phyloP scores from a whole-genome alignment of 2,329 filamentous ascomycete genomes.

The Aspergillus jensenii region DNA sequence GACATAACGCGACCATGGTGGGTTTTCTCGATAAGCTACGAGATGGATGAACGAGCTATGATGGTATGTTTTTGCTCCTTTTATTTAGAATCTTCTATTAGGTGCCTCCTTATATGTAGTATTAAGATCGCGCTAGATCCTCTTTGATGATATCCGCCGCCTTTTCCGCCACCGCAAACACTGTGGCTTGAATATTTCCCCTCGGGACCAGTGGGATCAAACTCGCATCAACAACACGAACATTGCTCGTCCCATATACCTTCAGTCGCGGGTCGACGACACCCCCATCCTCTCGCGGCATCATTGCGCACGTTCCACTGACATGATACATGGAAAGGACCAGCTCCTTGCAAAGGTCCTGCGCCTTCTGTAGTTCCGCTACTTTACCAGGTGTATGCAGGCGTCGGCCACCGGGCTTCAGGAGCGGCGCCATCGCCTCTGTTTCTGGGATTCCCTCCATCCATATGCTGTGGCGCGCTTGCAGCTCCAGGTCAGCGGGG shows the following conservation, averaged over 20 bases:
- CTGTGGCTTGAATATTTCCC: conserved; percentile 10
- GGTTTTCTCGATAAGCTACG: no score
- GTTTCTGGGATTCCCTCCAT: conserved; percentile 32
- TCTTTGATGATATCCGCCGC: conserved; percentile 13
- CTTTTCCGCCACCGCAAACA: conserved; percentile 11
- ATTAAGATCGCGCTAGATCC: neutral
- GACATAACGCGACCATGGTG: no score
- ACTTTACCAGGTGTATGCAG: conserved; percentile 11
- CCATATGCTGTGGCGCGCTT: conserved; percentile 36
- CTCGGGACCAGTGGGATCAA: conserved; percentile 3
- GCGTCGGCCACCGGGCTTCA: conserved; percentile 32
- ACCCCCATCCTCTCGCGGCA: conserved; percentile 6
- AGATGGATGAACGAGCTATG: no score
- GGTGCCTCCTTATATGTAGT: no score
- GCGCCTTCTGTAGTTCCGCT: conserved; percentile 10
- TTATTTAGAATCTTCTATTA: no score
- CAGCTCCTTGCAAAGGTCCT: conserved; percentile 20
- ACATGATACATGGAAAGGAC: conserved; percentile 11
- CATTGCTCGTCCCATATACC: conserved; percentile 10
- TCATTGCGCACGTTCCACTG: conserved; percentile 7
- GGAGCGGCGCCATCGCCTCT: conserved; percentile 28
- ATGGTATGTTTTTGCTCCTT: no score
- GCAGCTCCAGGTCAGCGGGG: conserved; percentile 44
- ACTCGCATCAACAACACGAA: conserved; percentile 13
- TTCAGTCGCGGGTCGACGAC: conserved; percentile 7